Evolutionary conservation across 768 basidiomycete genomes (phyloP).

Genomic region (Lyophyllum semitale): DNA sequence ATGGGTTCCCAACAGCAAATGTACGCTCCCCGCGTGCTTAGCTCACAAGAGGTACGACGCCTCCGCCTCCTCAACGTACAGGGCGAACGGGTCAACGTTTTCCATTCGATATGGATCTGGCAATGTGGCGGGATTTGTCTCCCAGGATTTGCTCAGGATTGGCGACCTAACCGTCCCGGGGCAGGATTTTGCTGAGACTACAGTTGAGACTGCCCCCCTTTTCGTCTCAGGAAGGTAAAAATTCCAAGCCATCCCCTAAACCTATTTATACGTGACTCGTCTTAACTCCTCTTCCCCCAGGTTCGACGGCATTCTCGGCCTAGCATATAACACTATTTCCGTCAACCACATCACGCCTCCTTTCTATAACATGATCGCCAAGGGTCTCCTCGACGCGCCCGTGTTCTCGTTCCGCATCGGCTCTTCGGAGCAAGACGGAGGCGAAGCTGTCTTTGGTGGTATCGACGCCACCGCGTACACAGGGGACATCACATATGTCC

Average conservation of each 20-base stretch:
- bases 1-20: conserved; percentile 84
- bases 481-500: conserved; percentile 84
- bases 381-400: conserved; percentile 77
- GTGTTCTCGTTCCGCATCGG: conserved; percentile 97
- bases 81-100: conserved; percentile 86
- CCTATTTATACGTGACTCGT: background rate
- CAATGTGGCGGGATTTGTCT: conserved; percentile 95
- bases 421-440: conserved; percentile 82
- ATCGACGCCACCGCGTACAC: conserved; percentile 76
- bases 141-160: conserved; percentile 76
- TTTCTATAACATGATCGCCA: conserved; percentile 90
- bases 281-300: conserved; percentile 36
- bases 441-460: conserved; percentile 91
- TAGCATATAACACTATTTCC: conserved; percentile 93
- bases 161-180: conserved; percentile 76
- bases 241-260: background rate
- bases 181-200: conserved; percentile 94
- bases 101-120: conserved; percentile 94
- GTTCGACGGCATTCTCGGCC: conserved; percentile 94
- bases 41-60: conserved; percentile 93
- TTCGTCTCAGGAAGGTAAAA: conserved; percentile 95
- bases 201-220: conserved; percentile 92
- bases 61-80: conserved; percentile 76
- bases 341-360: conserved; percentile 93
- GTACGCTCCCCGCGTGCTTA: conserved; percentile 93